Conservation (phyloP, 768 basidiomycete genomes). For the Termitomyces sp. region DNA sequence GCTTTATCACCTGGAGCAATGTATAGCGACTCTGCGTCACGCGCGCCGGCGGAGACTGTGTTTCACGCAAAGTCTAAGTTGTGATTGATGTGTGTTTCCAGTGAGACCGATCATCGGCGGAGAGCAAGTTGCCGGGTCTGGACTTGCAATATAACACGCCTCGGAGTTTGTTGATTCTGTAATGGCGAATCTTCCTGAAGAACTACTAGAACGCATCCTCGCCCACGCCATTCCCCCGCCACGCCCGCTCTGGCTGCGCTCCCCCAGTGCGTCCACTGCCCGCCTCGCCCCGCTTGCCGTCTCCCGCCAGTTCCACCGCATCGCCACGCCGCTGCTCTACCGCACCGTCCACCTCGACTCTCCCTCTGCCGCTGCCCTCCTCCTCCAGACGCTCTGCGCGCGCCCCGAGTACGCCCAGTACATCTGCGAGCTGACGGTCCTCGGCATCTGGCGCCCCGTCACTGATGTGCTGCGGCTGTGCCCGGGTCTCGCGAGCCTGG, state of each 20-base stretch:
- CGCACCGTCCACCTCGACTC: constrained; percentile 41
- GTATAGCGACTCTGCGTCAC: too few species aligned
- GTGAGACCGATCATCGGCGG: too few species aligned
- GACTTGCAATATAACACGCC: too few species aligned
- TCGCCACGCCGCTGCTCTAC: constrained; percentile 54
- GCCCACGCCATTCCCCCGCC: constrained; percentile 1
- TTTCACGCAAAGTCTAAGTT: too few species aligned
- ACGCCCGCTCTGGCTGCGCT: constrained; percentile 1
- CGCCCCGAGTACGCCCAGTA: constrained; percentile 31
- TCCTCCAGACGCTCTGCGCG: constrained; percentile 29
- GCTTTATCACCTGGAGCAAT: too few species aligned
- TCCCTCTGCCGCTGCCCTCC: constrained; percentile 31
- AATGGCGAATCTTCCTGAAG: constrained; percentile 19
- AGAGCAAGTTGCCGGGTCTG: too few species aligned
- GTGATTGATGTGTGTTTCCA: too few species aligned
- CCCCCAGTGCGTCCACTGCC: constrained; percentile 18
- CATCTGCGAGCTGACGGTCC: constrained; percentile 36
- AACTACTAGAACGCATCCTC: constrained; percentile 42
- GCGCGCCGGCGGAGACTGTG: too few species aligned
- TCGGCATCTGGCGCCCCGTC: constrained; percentile 33
- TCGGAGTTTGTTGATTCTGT: too few species aligned
- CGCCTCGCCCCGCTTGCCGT: constrained; percentile 43
- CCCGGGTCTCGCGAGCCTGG: constrained; percentile 22
- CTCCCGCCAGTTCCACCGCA: constrained; percentile 46
- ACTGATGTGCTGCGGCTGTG: constrained; percentile 30